Percentiles rank a stretch among this genome's conserved stretches.
These are phyloP conservation scores for Nicotiana tabacum DNA, from an alignment of 257 asterid species.

Conservation along the genomic window DNA sequence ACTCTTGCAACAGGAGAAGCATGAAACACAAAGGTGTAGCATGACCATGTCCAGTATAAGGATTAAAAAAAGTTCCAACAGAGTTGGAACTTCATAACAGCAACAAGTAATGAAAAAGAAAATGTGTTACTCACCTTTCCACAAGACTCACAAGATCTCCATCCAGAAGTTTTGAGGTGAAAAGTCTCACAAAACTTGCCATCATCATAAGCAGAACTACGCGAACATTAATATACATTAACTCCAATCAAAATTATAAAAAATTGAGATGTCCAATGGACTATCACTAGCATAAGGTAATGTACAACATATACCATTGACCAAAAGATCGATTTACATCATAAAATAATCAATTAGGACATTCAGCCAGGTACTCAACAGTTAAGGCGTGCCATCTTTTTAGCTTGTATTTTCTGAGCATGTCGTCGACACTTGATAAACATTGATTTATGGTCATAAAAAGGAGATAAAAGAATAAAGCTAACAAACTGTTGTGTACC, in stretches of 20 bases:
- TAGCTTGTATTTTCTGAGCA: background rate
- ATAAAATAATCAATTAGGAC: background rate
- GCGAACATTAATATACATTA: conserved; percentile 15
- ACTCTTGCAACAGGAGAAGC: background rate
- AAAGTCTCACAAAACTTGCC: conserved; percentile 90
- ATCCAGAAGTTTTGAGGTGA: conserved; percentile 86
- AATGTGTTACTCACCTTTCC: conserved; percentile 66
- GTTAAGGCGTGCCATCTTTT: background rate
- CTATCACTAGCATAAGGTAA: background rate
- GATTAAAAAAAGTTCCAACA: background rate
- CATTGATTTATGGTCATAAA: background rate
- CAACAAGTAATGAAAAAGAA: conserved; percentile 4
- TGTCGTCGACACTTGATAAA: background rate
- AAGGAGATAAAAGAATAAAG: background rate
- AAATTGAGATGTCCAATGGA: background rate
- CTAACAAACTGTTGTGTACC: background rate
- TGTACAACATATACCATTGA: background rate
- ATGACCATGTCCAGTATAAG: background rate
- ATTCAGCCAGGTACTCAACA: background rate
- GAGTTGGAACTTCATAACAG: background rate
- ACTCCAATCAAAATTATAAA: background rate
- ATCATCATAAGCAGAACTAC: conserved; percentile 79
- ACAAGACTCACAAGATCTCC: conserved; percentile 99
- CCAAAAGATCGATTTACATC: background rate
- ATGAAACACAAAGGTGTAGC: background rate